Evolutionary conservation across 345 rosid species (phyloP), one percentile per base, ranked within the genome.

Genomic region (Melaleuca alternifolia): DNA sequence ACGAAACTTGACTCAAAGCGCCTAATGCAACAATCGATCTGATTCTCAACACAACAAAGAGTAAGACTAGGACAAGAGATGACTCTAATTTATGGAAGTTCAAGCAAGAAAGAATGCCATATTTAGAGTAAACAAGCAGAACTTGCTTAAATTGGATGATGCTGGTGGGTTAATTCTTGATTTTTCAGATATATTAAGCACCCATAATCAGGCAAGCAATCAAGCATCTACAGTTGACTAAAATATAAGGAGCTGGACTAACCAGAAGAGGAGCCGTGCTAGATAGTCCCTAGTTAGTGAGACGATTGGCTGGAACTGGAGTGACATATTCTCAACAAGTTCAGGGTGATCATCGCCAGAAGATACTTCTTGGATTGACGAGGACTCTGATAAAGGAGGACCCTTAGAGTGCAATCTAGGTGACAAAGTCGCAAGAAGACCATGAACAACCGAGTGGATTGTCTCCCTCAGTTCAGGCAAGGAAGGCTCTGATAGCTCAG

Each of bases 241-340:
- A 37, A 48, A 84, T 84, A 62, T 16, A 48, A 85, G 61, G 46
- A 77, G 44, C 87, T 44, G 37, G 65, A 54, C 95, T 90, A 85
- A 97, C 98, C 99, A 97, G 94, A 97, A 97, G 88, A 97, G 97
- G 62, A 96, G 94, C 51, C 98, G 97, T 5, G 99, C 99, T 62
- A 97, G 93, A 91, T 96, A 96, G 91, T 95, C 99, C 89, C 99
- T 93, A 10, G 96, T 92, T 56, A 96, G 89, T 48, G 96, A 96
- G 87, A 96, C 88, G 51, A 91, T 92, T 48, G 98, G 98, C 90
- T 95, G 98, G 91, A 95, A 96, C 75, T 93, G 97, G 88, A 96
- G 94, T 0, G 99, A 94, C 85, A 96, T 92, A 88, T 95, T 96
- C 91, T 95, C 99, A 83, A 95, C 87, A 85, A 94, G 94, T 79